phyloP scores from a whole-genome alignment of 179 eudicot species.

The Camellia oleifera region DNA sequence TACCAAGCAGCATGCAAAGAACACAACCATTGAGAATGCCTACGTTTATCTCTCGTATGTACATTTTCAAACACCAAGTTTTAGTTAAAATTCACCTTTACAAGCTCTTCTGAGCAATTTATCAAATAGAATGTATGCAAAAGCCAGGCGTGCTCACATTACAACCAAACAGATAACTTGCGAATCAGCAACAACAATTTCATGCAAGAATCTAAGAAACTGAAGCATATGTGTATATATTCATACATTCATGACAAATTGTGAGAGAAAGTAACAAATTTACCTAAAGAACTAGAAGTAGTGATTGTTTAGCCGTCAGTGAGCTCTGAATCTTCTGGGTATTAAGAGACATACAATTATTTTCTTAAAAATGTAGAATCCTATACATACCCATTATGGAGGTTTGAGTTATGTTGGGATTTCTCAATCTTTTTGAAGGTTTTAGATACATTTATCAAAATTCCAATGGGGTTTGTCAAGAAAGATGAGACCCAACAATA shows the following conservation, averaged over 20 bases:
- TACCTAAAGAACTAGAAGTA: background rate
- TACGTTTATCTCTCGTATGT: too few relatives aligned
- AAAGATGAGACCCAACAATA: too few relatives aligned
- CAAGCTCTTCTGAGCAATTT: background rate
- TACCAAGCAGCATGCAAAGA: background rate
- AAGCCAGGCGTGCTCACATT: background rate
- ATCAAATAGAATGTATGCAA: conserved; percentile 2
- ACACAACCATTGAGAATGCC: too few relatives aligned
- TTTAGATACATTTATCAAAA: too few relatives aligned
- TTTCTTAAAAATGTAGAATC: too few relatives aligned
- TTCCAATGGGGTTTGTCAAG: too few relatives aligned
- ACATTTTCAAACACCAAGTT: background rate
- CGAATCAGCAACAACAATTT: background rate
- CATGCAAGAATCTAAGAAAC: background rate
- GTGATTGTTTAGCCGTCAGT: background rate
- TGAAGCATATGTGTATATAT: too few relatives aligned
- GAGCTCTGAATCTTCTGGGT: background rate
- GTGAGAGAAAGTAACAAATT: background rate
- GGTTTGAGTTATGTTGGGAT: too few relatives aligned
- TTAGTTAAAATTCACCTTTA: background rate
- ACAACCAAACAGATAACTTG: background rate
- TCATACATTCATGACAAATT: background rate
- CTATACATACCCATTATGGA: too few relatives aligned
- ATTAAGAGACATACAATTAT: too few relatives aligned
- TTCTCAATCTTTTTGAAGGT: too few relatives aligned